Base-by-base conservation (phyloP, 768 basidiomycete genomes). In the Suillus decipiens region DNA sequence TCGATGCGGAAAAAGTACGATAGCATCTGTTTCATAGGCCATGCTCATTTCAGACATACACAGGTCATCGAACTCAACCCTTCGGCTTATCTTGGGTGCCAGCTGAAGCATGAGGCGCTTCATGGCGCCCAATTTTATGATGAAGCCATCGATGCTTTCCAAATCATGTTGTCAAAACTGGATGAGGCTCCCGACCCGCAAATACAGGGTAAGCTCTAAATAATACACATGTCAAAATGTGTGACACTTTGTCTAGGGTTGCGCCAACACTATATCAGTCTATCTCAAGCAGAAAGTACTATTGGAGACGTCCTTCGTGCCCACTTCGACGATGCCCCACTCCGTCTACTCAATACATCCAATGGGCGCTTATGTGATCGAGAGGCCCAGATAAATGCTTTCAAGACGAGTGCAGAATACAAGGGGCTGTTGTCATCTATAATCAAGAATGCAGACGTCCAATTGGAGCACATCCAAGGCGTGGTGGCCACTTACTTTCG, bases 401-500 rank as follows among this genome's bases (percentile, higher is more conserved):
- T 48, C 47, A 48, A 24, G 47, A 24, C 22, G 47, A 48, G 12
- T 5, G 14, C 47, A 24, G 47, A 15, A n/a, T 48, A 48, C 22
- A 48, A 24, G 22, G 12, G 24, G 24, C 22, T 48, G 22, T 14
- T 48, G 12, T 5, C 22, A 24, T 48, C 47, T 14, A 24, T 24
- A 14, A 48, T 48, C 1, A 48, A 24, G 12, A 14, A 24, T 24
- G 24, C 24, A 2, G 22, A 24, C 6, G 12, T 48, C n/a, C 5
- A 48, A 48, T 24, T 48, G 24, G 24, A 48, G 14, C 47, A 14
- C 24, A 48, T 48, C 47, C 12, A 15, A 48, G 47, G 24, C 12
- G 47, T 73, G 42, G 62, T 72, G 39, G 51, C 61, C 24, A 63
- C 64, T 54, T 74, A 65, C 54, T 60, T 73, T 36, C 71, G 64